Percentiles rank a stretch among this genome's conserved stretches.
Evolutionary conservation across 2,329 filamentous ascomycete species (phyloP).

Genomic region (Aspergillus pseudoglaucus): DNA sequence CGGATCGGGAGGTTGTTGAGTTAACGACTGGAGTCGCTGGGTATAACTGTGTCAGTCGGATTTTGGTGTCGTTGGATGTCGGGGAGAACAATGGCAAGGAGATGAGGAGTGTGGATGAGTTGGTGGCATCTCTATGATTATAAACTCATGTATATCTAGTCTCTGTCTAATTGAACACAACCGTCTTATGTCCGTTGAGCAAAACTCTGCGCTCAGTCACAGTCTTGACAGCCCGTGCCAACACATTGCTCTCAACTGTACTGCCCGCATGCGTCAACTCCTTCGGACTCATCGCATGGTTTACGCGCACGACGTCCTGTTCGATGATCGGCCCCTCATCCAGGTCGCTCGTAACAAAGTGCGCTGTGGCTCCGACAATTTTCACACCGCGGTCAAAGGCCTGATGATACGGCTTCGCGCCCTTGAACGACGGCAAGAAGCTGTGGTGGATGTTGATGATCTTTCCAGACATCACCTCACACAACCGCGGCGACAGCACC

Average conservation of each 20-base stretch:
- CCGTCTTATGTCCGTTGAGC: conserved; percentile 71
- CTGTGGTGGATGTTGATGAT: conserved; percentile 93
- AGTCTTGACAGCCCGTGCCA: conserved; percentile 78
- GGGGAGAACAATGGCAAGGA: conserved; percentile 43
- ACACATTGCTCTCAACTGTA: conserved; percentile 76
- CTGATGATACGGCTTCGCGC: conserved; percentile 82
- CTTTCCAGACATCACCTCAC: conserved; percentile 70
- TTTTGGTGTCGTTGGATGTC: conserved; percentile 73
- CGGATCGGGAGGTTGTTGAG: conserved; percentile 71
- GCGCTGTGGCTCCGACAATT: conserved; percentile 79
- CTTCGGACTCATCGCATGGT: conserved; percentile 69
- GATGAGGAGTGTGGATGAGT: conserved; percentile 62
- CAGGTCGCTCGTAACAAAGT: conserved; percentile 78
- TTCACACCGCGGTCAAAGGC: conserved; percentile 81
- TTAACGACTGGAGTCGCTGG: conserved; percentile 77
- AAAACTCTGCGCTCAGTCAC: conserved; percentile 72
- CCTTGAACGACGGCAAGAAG: conserved; percentile 82
- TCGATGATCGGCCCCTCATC: conserved; percentile 87
- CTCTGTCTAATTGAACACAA: conserved; percentile 57
- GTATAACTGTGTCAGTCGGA: conserved; percentile 83
- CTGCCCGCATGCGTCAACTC: conserved; percentile 72
- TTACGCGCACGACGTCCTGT: conserved; percentile 70
- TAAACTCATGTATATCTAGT: background rate
- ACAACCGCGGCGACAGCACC: conserved; percentile 68
- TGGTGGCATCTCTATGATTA: conserved; percentile 40